These are phyloP conservation scores for Colletotrichum endophyticum DNA, from an alignment of 2,329 filamentous ascomycete genomes.

Conservation along the genomic window DNA sequence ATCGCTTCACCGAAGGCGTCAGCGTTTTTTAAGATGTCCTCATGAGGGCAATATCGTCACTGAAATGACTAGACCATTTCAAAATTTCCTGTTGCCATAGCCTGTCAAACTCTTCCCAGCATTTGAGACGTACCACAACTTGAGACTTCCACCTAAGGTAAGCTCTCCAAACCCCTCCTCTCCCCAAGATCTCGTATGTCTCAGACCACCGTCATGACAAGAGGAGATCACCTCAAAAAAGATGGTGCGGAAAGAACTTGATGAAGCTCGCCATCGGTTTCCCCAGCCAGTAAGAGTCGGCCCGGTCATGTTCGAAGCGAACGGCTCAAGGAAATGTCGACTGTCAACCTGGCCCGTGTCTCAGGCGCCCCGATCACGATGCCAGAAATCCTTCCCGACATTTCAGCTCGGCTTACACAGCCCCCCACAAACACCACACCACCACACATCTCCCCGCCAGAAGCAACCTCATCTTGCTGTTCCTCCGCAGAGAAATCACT, in stretches of 20 bases:
- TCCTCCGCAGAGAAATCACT: background rate
- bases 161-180: background rate
- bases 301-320: background rate
- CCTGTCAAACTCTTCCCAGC: background rate
- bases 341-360: background rate
- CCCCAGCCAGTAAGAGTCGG: background rate
- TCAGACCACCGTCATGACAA: background rate
- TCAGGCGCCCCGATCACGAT: background rate
- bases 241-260: background rate
- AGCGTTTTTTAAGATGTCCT: background rate
- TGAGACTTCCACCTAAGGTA: background rate
- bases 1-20: background rate
- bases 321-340: background rate
- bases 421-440: background rate
- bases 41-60: background rate
- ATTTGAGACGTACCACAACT: background rate
- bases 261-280: background rate
- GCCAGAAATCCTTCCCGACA: background rate
- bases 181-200: background rate
- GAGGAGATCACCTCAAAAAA: background rate
- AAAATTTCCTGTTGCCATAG: rapidly evolving
- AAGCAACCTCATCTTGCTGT: background rate
- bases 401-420: background rate
- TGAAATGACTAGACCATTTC: background rate
- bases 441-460: background rate